Conservation (phyloP, 2,329 filamentous ascomycete species). For the Claviceps cyperi region DNA sequence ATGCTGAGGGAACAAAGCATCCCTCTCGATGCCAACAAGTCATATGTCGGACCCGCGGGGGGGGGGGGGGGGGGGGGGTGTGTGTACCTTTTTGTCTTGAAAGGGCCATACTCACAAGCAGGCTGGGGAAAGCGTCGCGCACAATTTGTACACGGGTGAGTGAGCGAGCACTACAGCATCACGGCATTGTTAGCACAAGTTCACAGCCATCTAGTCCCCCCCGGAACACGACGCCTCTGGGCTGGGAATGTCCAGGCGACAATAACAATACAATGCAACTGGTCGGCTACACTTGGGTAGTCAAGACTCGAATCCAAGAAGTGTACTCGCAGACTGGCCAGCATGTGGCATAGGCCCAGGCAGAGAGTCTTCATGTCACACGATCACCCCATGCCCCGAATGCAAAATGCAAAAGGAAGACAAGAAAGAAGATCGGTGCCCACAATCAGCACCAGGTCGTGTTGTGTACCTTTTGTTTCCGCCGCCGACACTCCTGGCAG, state of each 20-base stretch:
- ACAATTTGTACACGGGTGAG: constrained; percentile 39
- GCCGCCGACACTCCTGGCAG: constrained; percentile 35
- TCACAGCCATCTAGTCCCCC: not conserved
- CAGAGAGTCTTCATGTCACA: not conserved
- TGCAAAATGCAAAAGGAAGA: not conserved
- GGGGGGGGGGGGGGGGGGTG: not conserved
- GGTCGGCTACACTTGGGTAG: not conserved
- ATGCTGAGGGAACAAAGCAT: too few relatives aligned
- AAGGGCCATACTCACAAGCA: constrained; percentile 29
- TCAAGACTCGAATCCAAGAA: not conserved
- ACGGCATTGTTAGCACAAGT: not conserved
- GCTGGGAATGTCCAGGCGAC: not conserved
- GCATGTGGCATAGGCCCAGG: not conserved
- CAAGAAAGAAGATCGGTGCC: too few relatives aligned
- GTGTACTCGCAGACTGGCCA: not conserved
- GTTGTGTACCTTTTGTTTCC: constrained; percentile 33
- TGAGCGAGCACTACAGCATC: constrained; percentile 33
- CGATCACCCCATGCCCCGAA: not conserved
- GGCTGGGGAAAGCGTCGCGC: constrained; percentile 36
- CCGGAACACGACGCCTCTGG: not conserved
- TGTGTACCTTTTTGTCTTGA: constrained; percentile 12
- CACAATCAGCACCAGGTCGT: not conserved
- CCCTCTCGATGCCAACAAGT: too few relatives aligned
- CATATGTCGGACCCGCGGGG: too few relatives aligned
- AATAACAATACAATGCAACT: not conserved